phyloP scores from a whole-genome alignment of 2,329 filamentous ascomycete genomes.

The Penicillium sp. region DNA sequence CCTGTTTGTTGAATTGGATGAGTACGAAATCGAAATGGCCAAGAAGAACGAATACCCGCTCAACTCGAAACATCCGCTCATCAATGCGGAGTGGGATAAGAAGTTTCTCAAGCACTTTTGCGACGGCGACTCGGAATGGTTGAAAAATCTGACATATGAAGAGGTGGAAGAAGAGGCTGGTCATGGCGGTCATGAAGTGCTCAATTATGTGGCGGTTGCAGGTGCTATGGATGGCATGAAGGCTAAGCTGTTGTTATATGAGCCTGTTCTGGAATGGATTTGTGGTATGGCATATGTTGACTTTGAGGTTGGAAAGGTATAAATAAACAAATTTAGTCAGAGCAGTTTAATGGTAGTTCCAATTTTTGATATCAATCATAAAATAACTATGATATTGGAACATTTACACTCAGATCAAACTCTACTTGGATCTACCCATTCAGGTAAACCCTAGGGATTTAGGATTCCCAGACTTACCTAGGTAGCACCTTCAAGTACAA shows the following conservation, averaged over 20 bases:
- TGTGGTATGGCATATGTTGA: conserved; percentile 16
- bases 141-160: conserved; percentile 18
- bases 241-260: conserved; percentile 14
- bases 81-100: conserved; percentile 26
- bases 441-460: too few relatives aligned
- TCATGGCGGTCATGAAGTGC: conserved; percentile 20
- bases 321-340: too few relatives aligned
- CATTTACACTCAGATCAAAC: too few relatives aligned
- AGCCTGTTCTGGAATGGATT: conserved; percentile 16
- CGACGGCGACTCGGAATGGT: conserved; percentile 7
- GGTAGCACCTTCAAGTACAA: too few relatives aligned
- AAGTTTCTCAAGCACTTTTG: conserved; percentile 24
- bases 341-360: too few relatives aligned
- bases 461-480: too few relatives aligned
- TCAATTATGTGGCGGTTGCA: conserved; percentile 20
- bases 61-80: conserved; percentile 27
- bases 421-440: too few relatives aligned
- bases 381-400: too few relatives aligned
- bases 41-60: conserved; percentile 24
- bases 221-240: conserved; percentile 14
- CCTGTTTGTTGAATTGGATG: conserved; percentile 26
- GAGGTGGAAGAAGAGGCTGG: conserved; percentile 21
- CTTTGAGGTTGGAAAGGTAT: conserved; percentile 6
- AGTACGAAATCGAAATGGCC: conserved; percentile 30
- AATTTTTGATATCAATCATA: too few relatives aligned